Conservation (phyloP, 371 early-diverging fungal species). For the Circinella minor region DNA sequence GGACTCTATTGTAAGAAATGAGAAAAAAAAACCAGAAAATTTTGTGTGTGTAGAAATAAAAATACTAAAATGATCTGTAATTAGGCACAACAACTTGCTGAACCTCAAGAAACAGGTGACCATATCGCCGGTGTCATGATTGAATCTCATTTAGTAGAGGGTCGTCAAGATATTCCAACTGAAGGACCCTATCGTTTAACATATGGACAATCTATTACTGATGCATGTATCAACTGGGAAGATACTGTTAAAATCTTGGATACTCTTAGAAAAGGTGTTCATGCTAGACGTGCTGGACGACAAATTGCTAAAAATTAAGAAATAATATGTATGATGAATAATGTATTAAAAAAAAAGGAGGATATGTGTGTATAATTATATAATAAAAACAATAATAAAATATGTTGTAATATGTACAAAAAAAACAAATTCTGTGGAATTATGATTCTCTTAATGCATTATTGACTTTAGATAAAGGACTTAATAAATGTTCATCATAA, state of each 20-base stretch:
- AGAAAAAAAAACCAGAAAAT: too few species aligned
- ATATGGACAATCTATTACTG: constrained; percentile 81
- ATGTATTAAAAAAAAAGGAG: too few species aligned
- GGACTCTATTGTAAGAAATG: constrained; percentile 56
- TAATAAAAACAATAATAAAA: not conserved
- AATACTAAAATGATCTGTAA: not conserved
- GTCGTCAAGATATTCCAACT: constrained; percentile 72
- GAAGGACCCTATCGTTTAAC: constrained; percentile 63
- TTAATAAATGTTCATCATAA: not conserved
- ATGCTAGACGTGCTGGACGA: constrained; percentile 59
- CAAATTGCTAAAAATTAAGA: not conserved
- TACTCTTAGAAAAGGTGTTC: constrained; percentile 68
- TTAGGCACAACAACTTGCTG: constrained; percentile 45
- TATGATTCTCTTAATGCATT: not conserved
- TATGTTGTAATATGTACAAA: not conserved
- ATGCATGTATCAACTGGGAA: constrained; percentile 84
- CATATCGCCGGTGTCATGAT: constrained; percentile 85
- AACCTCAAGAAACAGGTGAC: constrained; percentile 53
- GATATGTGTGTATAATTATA: too few species aligned
- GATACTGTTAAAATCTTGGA: constrained; percentile 72
- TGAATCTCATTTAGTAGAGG: constrained; percentile 77
- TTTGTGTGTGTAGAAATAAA: too few species aligned
- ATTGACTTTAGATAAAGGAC: constrained; percentile 5
- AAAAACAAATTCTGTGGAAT: not conserved
- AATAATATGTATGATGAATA: not conserved